Evolutionary conservation across 768 basidiomycete genomes (phyloP), one percentile per base, ranked within the genome.

Genomic region (Lactarius deliciosus): DNA sequence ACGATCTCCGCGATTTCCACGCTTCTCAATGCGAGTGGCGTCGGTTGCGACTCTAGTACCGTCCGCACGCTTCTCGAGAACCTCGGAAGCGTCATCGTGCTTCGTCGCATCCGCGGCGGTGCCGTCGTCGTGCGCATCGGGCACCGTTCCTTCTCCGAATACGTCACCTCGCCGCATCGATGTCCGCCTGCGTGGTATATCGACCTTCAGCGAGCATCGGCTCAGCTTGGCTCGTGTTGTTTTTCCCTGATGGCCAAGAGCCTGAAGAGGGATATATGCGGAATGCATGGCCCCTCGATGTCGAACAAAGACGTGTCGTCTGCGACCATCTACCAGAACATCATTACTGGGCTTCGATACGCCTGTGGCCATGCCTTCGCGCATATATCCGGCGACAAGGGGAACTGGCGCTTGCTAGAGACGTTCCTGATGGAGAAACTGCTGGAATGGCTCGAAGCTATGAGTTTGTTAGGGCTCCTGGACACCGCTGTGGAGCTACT

Each of bases 141-240:
- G n/a, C 68, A 67, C 20, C 41, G 65, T 0, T 63, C 61, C 55
- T 69, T 69, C 28, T 60, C 40, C 40, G 68, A 69, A 34, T 69
- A 62, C 45, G 53, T 67, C 53, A 67, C 68, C 10, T 59, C 65
- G 10, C 56, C 9, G 41, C 15, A 34, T 4, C 65, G 68, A 2
- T 69, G 68, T 55, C 62, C 62, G 18, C 18, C 62, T 8, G 54
- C 5, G 9, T 64, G 66, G 66, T 64, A 63, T 15, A 60, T 67
- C 32, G 57, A 64, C 18, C 38, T 45, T 18, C 22, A 60, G 20
- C n/a, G 34, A 5, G 50, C 61, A 36, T 63, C 66, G 28, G 57
- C 45, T 22, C 22, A 55, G 7, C 62, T 67, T 8, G 62, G 62
- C 20, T 60, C 66, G 57, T 30, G 34, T 15, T 67, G 62, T 41